Base-by-base conservation (phyloP, 2,329 filamentous ascomycete genomes). In the Chrysosphaeria jannelii region DNA sequence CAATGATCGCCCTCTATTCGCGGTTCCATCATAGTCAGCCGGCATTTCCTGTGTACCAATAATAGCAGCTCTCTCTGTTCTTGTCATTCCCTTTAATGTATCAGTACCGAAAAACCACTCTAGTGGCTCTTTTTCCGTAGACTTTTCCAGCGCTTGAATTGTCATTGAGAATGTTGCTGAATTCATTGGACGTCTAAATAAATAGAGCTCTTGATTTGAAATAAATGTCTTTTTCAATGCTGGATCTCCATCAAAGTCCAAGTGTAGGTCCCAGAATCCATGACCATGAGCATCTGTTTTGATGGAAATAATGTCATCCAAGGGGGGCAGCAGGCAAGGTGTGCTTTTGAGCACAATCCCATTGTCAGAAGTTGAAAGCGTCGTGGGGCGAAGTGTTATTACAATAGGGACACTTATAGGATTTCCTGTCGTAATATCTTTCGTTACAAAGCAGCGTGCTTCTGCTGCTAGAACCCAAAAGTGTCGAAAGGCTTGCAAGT, bases 401-500 rank as follows among this genome's bases (percentile, higher is more conserved):
- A 54, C 53, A 21, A 90, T 52, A 0, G 72, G 63, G 3, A 79
- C 57, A 6, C 64, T 59, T 23, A 90, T 60, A 1, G 79, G 71
- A 20, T 76, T 64, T 19, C 69, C 64, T 0, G 75, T 89, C 28
- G 85, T 66, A 3, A 85, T 59, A 34, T 97, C 85, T 29, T 81
- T 72, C 10, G 75, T 61, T 1, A 97, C 62, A 1, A 97, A 57
- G 38, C 81, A 93, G 24, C 88, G 62, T 7, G 76, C 63, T 36
- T 97, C 85, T 0, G 74, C 69, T 2, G 85, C 85, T 4, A 97
- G 54, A 8, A 90, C 81, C 85, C 85, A 97, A 37, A 97, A 72
- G 43, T 97, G 81, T 5, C 88, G 65, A 47, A 97, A 85, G 4
- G 88, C 85, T 47, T 97, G 85, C 5, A 97, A 54, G 36, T 97